Evolutionary conservation across 2,329 filamentous ascomycete genomes (phyloP).

Genomic region (Xylariaceae sp.): DNA sequence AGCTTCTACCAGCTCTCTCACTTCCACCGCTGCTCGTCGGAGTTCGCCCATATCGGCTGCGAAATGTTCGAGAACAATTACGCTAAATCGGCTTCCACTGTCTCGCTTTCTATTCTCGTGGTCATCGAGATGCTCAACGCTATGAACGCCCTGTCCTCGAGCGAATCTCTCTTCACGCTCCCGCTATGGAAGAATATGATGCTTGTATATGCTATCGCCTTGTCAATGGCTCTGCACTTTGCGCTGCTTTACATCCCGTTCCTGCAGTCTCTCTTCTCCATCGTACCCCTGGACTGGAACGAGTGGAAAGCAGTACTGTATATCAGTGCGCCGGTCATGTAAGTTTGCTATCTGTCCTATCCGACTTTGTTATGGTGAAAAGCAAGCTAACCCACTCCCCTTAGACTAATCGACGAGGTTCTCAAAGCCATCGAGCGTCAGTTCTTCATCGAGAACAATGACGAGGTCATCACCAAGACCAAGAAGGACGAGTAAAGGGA

Average conservation of each 20-base stretch:
- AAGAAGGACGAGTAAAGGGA: conserved; percentile 45
- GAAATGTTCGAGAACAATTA: conserved; percentile 83
- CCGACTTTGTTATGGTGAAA: neutral
- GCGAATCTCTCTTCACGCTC: conserved; percentile 86
- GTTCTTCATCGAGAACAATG: conserved; percentile 53
- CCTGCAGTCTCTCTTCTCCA: conserved; percentile 83
- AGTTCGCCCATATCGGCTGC: conserved; percentile 87
- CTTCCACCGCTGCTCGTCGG: conserved; percentile 85
- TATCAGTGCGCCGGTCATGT: conserved; percentile 91
- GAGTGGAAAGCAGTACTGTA: conserved; percentile 90
- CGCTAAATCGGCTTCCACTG: conserved; percentile 84
- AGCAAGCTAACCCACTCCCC: conserved; percentile 15
- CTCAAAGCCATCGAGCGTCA: conserved; percentile 73
- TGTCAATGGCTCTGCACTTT: conserved; percentile 95
- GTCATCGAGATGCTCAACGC: conserved; percentile 99
- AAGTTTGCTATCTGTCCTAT: conserved; percentile 39
- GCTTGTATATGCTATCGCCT: conserved; percentile 85
- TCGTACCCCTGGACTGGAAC: conserved; percentile 73
- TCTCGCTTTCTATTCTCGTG: conserved; percentile 86
- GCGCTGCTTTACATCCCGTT: conserved; percentile 87
- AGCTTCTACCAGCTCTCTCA: conserved; percentile 81
- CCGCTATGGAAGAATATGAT: conserved; percentile 99
- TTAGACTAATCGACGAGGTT: conserved; percentile 72
- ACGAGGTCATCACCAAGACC: conserved; percentile 33
- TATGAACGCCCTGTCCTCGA: conserved; percentile 94